These are phyloP conservation scores for Aegilops speltoides DNA, from an alignment of 176 grass and related monocot genomes.

Conservation along the genomic window DNA sequence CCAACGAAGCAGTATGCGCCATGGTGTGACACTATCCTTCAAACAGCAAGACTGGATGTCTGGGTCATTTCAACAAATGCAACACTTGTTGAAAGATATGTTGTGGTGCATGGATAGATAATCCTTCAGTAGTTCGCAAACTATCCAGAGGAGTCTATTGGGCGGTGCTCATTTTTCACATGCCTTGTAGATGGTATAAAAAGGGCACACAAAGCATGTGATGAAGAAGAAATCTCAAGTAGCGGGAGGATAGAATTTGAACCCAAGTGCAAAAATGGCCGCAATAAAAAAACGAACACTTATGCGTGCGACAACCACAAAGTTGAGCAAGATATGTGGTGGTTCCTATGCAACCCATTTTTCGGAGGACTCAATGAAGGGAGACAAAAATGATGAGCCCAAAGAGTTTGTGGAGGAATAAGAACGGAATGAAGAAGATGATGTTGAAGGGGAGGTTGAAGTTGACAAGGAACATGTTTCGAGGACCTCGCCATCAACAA, in stretches of 20 bases:
- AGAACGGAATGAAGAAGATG: conserved; percentile 59
- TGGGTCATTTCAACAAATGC: conserved; percentile 38
- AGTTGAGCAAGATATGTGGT: conserved; percentile 59
- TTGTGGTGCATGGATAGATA: conserved; percentile 78
- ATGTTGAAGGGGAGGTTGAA: conserved; percentile 47
- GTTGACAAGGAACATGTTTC: background rate
- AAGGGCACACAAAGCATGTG: conserved; percentile 56
- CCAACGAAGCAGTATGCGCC: too few relatives aligned
- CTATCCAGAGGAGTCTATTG: conserved; percentile 55
- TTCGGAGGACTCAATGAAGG: conserved; percentile 47
- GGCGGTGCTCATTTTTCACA: conserved; percentile 48
- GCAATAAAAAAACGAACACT: conserved; percentile 44
- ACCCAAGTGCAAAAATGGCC: conserved; percentile 57
- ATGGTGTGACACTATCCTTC: too few relatives aligned
- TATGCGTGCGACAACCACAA: conserved; percentile 81
- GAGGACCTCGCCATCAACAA: too few relatives aligned
- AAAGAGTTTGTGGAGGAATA: conserved; percentile 50
- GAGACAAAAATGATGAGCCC: conserved; percentile 32
- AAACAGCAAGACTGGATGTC: too few relatives aligned
- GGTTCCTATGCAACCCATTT: conserved; percentile 67
- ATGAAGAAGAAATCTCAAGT: conserved; percentile 59
- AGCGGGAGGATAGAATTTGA: conserved; percentile 56
- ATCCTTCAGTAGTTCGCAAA: conserved; percentile 72
- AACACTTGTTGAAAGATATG: conserved; percentile 50
- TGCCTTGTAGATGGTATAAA: conserved; percentile 60